Conservation (phyloP, 2,329 filamentous ascomycete species). For the Chrysoporthe cubensis region DNA sequence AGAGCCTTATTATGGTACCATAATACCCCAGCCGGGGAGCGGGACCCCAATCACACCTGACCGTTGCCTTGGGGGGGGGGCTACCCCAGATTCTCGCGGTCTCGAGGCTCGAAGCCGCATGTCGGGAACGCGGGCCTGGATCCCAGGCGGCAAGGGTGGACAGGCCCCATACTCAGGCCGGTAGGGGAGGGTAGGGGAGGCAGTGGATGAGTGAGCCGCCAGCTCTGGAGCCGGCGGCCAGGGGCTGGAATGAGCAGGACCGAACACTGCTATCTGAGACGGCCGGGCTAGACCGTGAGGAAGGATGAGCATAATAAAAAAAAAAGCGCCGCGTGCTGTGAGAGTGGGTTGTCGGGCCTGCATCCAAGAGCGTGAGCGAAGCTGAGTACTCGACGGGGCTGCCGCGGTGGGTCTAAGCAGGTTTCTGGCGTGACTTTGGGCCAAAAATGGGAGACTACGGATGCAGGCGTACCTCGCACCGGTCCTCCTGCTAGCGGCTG, state of each 20-base stretch:
- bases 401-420: neutral
- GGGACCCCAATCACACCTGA: slow-evolving; percentile 16
- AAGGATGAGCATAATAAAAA: neutral
- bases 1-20: neutral
- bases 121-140: slow-evolving; percentile 26
- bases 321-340: neutral
- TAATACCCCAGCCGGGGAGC: neutral
- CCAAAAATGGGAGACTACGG: neutral
- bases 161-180: neutral
- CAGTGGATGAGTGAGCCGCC: slow-evolving; percentile 8
- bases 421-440: neutral
- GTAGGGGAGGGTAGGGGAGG: slow-evolving; percentile 5
- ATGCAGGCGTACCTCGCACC: neutral
- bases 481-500: neutral
- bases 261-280: neutral
- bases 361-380: neutral
- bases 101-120: neutral
- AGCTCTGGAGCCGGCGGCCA: neutral
- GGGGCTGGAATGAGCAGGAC: neutral
- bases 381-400: neutral
- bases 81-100: slow-evolving; percentile 26
- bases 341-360: slow-evolving; percentile 6
- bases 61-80: slow-evolving; percentile 3
- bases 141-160: slow-evolving; percentile 27
- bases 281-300: neutral